phyloP scores from a whole-genome alignment of 805 yeast genomes.

The Teunomyces pallodes region DNA sequence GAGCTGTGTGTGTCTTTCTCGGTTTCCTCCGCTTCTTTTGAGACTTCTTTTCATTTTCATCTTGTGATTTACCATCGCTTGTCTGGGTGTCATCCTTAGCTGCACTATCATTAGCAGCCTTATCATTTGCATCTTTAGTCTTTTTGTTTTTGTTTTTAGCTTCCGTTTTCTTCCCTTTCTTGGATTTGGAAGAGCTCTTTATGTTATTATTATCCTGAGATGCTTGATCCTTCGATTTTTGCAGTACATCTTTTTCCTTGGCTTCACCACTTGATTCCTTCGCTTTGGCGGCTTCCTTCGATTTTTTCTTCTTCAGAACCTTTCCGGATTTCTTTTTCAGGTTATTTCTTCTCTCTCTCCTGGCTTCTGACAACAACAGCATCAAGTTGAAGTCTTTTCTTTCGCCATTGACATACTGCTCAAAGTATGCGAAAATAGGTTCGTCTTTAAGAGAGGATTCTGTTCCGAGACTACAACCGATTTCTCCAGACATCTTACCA shows the following conservation, averaged over 20 bases:
- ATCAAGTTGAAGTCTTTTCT: conserved; percentile 2
- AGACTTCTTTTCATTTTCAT: not conserved
- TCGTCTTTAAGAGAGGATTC: conserved; percentile 12
- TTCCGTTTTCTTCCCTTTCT: conserved; percentile 7
- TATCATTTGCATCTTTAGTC: conserved; percentile 4
- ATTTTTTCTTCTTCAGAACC: conserved; percentile 2
- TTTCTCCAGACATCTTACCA: conserved; percentile 22
- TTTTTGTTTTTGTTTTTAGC: conserved; percentile 5
- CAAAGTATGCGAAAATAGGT: conserved; percentile 16
- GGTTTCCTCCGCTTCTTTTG: not conserved
- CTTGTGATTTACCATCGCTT: not conserved
- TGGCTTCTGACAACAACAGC: conserved; percentile 3
- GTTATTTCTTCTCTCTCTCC: conserved; percentile 11
- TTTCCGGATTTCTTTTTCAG: conserved; percentile 5
- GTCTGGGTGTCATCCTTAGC: not conserved
- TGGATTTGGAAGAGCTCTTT: not conserved
- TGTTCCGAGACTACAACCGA: not conserved
- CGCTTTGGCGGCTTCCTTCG: not conserved
- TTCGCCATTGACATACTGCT: conserved; percentile 16
- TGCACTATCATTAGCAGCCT: not conserved
- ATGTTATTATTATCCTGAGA: not conserved
- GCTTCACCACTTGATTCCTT: conserved; percentile 8
- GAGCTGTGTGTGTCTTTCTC: not conserved
- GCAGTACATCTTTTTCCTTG: conserved; percentile 2
- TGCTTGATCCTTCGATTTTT: conserved; percentile 8